These are phyloP conservation scores for Petunia hybrid DNA, from an alignment of 305 asterid genomes.

Conservation along the genomic window DNA sequence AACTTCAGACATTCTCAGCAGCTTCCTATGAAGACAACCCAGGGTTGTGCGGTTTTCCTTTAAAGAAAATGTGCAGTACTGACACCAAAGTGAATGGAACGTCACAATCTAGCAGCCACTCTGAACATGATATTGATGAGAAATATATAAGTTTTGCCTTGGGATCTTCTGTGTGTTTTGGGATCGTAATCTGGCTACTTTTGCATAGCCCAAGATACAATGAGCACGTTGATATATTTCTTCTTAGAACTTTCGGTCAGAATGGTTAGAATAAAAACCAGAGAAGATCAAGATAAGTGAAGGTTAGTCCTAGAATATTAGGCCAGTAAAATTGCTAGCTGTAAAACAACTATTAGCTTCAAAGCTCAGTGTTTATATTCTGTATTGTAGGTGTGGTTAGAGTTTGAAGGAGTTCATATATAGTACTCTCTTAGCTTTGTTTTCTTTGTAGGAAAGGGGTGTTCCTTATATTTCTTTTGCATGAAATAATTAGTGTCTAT, in stretches of 20 bases:
- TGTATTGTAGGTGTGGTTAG: too few relatives aligned
- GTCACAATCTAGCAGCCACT: too few relatives aligned
- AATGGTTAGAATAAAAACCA: not conserved
- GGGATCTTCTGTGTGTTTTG: constrained; percentile 30
- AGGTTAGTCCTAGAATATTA: not conserved
- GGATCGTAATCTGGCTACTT: not conserved
- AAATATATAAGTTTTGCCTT: constrained; percentile 21
- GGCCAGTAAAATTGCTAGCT: not conserved
- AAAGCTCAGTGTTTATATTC: not conserved
- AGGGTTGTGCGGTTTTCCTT: constrained; percentile 51
- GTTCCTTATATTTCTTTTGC: not conserved
- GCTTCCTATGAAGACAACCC: constrained; percentile 49
- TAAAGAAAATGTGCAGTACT: constrained; percentile 27
- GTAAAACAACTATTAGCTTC: not conserved
- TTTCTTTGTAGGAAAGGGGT: not conserved
- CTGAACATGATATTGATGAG: not conserved
- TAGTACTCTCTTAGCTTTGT: not conserved
- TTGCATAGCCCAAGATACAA: not conserved
- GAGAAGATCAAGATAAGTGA: constrained; percentile 8
- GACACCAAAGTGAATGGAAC: not conserved
- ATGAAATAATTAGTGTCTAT: not conserved
- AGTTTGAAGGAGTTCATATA: not conserved
- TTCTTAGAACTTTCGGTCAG: not conserved
- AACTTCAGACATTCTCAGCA: constrained; percentile 46
- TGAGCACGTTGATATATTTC: not conserved